Evolutionary conservation across 1,284 basidiomycete species (phyloP), one percentile per base, ranked within the genome.

Genomic region (Ganoderma resinaceum): DNA sequence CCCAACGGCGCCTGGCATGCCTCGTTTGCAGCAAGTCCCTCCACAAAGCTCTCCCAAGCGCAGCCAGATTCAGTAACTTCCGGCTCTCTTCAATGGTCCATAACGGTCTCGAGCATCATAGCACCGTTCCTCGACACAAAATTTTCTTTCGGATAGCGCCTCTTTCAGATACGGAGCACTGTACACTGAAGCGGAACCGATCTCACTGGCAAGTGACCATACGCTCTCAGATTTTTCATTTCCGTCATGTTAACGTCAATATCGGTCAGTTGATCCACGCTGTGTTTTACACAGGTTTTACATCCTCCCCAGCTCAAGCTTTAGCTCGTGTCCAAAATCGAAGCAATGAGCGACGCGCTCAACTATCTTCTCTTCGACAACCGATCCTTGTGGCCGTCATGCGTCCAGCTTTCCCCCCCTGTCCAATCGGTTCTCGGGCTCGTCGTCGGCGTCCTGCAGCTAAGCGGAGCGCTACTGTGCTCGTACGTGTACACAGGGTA

Each of bases 211-310:
- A 60, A 60, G 58, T 62, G 63, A 63, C 35, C 52, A 18, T 40
- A 18, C 49, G 31, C 58, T n/a, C 26, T 49, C 23, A 12, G 52
- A 18, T 18, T 61, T 23, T 66, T 52, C 60, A 52, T 61, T 23
- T 66, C 60, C 60, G 60, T 66, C 29, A 66, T 61, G 2, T 61
- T 43, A 14, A 61, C 60, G 65, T 66, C 65, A 62, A 40, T 33
- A 18, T 49, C 49, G 7, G 60, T 57, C 65, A 61, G 55, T 60
- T 62, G 65, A 66, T 66, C 59, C 65, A 55, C 60, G 60, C 63
- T 65, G 35, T 42, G 20, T 38, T 59, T 49, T 18, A 65, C 58
- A 14, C 46, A 49, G 23, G 6, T 26, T 37, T 49, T 33, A 16
- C 37, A 40, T 38, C 37, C 16, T 8, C 23, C 26, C 46, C 14